These are phyloP conservation scores for Peronospora farinosa DNA, from an alignment of 352 stramenopile genomes.

Conservation along the genomic window DNA sequence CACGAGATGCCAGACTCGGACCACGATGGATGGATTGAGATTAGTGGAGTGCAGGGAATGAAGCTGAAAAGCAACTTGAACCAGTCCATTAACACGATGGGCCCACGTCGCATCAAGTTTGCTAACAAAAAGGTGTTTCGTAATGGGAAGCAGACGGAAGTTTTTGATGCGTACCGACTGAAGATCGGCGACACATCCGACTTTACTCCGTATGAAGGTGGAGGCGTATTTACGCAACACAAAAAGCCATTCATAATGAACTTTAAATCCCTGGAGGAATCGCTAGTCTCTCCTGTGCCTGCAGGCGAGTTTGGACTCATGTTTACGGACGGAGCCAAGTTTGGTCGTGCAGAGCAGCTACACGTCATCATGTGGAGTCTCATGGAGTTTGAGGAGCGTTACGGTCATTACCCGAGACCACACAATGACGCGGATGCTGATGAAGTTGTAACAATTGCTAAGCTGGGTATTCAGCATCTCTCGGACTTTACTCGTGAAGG, in stretches of 20 bases:
- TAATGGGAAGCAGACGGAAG: slow-evolving; percentile 79
- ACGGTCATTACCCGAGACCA: slow-evolving; percentile 54
- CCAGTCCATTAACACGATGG: slow-evolving; percentile 73
- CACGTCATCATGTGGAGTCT: slow-evolving; percentile 73
- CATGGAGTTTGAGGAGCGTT: slow-evolving; percentile 69
- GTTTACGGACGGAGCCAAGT: slow-evolving; percentile 84
- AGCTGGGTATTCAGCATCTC: slow-evolving; percentile 56
- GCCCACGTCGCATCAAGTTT: slow-evolving; percentile 69
- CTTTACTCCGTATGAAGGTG: slow-evolving; percentile 75
- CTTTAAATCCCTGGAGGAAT: slow-evolving; percentile 73
- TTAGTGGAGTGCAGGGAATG: slow-evolving; percentile 82
- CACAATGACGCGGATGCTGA: slow-evolving; percentile 58
- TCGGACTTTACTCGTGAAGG: slow-evolving; percentile 49
- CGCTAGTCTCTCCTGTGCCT: slow-evolving; percentile 54
- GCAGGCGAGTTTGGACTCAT: slow-evolving; percentile 74
- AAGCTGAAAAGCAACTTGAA: slow-evolving; percentile 45
- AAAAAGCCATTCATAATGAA: slow-evolving; percentile 76
- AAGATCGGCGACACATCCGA: slow-evolving; percentile 79
- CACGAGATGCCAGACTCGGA: slow-evolving; percentile 83
- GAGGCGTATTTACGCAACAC: slow-evolving; percentile 73
- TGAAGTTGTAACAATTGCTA: slow-evolving; percentile 65
- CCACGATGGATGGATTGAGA: slow-evolving; percentile 81
- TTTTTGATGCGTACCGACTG: slow-evolving; percentile 78
- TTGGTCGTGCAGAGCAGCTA: slow-evolving; percentile 79
- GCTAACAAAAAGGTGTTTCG: slow-evolving; percentile 82